Evolutionary conservation across 192 early-diverging fungal species (phyloP).

Genomic region (Anaeromyces robustus): DNA sequence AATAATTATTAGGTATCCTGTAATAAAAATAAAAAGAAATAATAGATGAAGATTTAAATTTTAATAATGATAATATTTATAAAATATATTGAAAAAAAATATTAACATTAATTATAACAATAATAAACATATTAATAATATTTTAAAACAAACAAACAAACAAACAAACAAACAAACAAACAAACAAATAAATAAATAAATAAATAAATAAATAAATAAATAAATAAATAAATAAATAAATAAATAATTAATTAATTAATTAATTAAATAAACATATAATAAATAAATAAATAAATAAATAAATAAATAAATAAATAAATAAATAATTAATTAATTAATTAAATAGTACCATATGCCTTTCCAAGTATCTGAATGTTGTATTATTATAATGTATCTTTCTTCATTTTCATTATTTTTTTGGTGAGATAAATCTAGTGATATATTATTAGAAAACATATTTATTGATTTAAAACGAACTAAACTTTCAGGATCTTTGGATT

Average conservation of each 20-base stretch:
- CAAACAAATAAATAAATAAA: neutral
- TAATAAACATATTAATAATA: too few species aligned
- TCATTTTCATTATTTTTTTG: neutral
- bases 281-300: too few species aligned
- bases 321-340: too few species aligned
- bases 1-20: neutral
- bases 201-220: too few species aligned
- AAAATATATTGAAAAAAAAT: too few species aligned
- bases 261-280: too few species aligned
- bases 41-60: too few species aligned
- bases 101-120: too few species aligned
- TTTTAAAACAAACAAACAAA: neutral
- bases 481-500: neutral
- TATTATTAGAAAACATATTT: neutral
- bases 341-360: neutral
- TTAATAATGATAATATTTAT: too few species aligned
- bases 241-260: too few species aligned
- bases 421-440: neutral
- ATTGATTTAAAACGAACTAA: neutral
- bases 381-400: neutral
- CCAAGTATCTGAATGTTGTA: neutral
- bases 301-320: neutral
- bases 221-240: too few species aligned
- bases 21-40: too few species aligned
- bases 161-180: neutral